Evolutionary conservation across 106 monocot species (phyloP), one percentile per base, ranked within the genome.

Genomic region (Iris macrosiphon): DNA sequence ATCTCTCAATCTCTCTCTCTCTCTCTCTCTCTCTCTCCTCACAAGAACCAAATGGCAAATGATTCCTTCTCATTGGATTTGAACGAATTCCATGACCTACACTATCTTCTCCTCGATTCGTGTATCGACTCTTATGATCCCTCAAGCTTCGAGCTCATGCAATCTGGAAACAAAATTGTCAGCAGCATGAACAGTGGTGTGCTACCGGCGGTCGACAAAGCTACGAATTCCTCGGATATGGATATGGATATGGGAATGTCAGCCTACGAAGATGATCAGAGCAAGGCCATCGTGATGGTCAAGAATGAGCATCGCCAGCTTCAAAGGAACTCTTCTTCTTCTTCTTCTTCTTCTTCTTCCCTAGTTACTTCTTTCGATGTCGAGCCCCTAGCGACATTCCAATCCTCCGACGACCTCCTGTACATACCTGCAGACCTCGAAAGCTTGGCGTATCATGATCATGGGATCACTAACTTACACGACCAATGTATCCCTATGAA

Each of bases 371-470:
- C 48, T 48, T 12, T 57, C 23, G 29, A 52, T n/a, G 13, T 70
- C 40, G 31, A 58, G 2, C 40, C 58, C 31, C 49, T 75, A 17
- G 42, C 24, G 34, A 13, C 50, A 35, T 22, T 61, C 29, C 24
- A 49, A 12, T 42, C 39, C 30, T 7, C 22, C 4, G 4, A 25
- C 31, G 25, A 33, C 16, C 27, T 30, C 8, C 6, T 23, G 30
- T 34, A 8, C 25, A 32, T 18, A 5, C 16, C 34, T 43, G 9
- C 59, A 7, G 20, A 19, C 31, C 11, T 3, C 11, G 26, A 38
- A 7, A 19, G 19, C 0, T 31, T 44, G 19, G 6, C 19, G 47
- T 41, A 27, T 41, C 12, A n/a, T n/a, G n/a, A 41, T 40, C 25
- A 41, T 31, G 57, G 40, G 25, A n/a, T n/a, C n/a, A 40, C 25